A percentile compares a stretch with the other conserved stretches of the same genome.
phyloP scores from a whole-genome alignment of 352 stramenopile genomes.

The Phytophthora lateralis region DNA sequence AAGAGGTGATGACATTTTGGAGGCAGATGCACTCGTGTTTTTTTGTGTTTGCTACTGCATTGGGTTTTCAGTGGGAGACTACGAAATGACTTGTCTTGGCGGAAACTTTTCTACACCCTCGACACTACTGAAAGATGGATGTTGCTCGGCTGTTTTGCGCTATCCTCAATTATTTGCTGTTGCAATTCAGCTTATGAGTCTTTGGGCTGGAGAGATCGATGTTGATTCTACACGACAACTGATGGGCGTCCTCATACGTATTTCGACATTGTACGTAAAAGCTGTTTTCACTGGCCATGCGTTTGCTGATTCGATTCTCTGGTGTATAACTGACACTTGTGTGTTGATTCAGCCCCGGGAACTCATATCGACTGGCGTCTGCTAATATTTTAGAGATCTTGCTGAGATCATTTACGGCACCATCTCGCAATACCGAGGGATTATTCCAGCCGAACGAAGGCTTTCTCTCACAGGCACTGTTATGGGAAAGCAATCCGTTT shows the following conservation, averaged over 20 bases:
- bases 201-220: constrained; percentile 22
- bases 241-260: constrained; percentile 13
- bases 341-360: constrained; percentile 29
- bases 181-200: constrained; percentile 38
- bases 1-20: not conserved
- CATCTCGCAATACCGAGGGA: not conserved
- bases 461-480: constrained; percentile 27
- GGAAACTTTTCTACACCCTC: not conserved
- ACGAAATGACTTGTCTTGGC: constrained; percentile 5
- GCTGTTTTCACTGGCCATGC: not conserved
- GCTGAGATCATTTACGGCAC: constrained; percentile 36
- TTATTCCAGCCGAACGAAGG: not conserved
- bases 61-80: constrained; percentile 29
- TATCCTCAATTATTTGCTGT: constrained; percentile 31
- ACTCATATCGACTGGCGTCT: constrained; percentile 28
- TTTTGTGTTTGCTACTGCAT: constrained; percentile 36
- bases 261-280: constrained; percentile 33
- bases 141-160: constrained; percentile 7
- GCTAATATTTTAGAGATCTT: constrained; percentile 27
- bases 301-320: constrained; percentile 1
- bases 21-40: constrained; percentile 7
- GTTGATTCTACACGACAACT: constrained; percentile 13
- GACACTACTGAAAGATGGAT: not conserved
- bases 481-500: constrained; percentile 36
- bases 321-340: constrained; percentile 12